Conservation (phyloP, 2,329 filamentous ascomycete genomes). For the Talaromyces albobiverticillius region DNA sequence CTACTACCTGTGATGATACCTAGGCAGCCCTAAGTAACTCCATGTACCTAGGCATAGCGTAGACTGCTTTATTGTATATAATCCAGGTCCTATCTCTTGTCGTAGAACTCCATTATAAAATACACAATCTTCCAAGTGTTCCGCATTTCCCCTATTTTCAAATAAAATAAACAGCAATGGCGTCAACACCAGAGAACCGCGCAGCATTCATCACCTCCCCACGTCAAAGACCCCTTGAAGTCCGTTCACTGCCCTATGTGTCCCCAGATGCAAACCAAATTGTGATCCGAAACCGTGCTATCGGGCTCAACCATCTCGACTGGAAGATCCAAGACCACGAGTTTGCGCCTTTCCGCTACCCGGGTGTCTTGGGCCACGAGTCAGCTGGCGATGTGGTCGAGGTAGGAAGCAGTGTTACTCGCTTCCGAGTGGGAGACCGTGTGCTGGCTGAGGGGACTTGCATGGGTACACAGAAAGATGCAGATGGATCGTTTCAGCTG, state of each 20-base stretch:
- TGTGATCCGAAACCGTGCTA: constrained; percentile 20
- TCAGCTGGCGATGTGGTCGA: constrained; percentile 27
- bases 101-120: too few species aligned
- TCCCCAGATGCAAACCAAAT: constrained; percentile 18
- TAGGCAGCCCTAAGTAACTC: too few species aligned
- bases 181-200: too few species aligned
- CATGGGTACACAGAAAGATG: constrained; percentile 8
- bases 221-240: constrained; percentile 16
- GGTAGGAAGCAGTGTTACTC: constrained; percentile 23
- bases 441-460: constrained; percentile 23
- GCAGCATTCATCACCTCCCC: constrained; percentile 18
- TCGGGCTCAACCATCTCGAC: constrained; percentile 30
- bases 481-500: constrained; percentile 25
- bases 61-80: too few species aligned
- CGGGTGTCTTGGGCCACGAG: constrained; percentile 27
- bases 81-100: too few species aligned
- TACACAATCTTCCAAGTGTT: too few species aligned
- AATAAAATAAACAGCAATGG: too few species aligned
- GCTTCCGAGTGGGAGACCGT: constrained; percentile 25
- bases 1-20: too few species aligned
- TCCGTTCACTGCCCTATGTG: constrained; percentile 14
- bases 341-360: constrained; percentile 24
- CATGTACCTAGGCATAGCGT: too few species aligned
- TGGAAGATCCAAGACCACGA: constrained; percentile 25
- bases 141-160: too few species aligned